Percentiles rank a stretch among this genome's conserved stretches.
phyloP scores from a whole-genome alignment of 2,329 filamentous ascomycete genomes.

The Stachybotrys elegans region DNA sequence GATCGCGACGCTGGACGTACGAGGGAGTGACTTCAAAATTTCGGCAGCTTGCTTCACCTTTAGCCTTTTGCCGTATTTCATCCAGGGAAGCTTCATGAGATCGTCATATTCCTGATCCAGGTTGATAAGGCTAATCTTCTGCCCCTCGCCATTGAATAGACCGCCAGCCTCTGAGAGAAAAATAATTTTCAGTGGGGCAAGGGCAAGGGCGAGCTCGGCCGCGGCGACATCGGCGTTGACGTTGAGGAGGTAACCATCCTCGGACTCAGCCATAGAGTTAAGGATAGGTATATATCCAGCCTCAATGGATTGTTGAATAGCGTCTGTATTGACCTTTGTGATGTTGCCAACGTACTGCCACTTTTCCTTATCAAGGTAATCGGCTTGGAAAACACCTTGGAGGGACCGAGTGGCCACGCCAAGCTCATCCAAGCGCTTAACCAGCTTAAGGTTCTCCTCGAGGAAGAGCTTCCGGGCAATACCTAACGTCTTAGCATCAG shows the following conservation, averaged over 20 bases:
- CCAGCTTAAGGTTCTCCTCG: constrained; percentile 90
- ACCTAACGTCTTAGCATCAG: constrained; percentile 89
- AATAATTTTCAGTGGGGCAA: constrained; percentile 94
- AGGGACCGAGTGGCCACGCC: constrained; percentile 86
- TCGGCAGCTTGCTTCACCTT: constrained; percentile 99
- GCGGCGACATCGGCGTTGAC: constrained; percentile 98
- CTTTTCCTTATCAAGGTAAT: constrained; percentile 94
- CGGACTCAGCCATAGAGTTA: constrained; percentile 92
- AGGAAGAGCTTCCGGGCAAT: constrained; percentile 90
- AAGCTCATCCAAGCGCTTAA: constrained; percentile 83
- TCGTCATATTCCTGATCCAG: constrained; percentile 93
- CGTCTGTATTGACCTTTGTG: constrained; percentile 81
- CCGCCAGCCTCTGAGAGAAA: constrained; percentile 98
- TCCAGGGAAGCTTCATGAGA: constrained; percentile 92
- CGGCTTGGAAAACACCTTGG: constrained; percentile 85
- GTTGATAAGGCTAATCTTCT: constrained; percentile 97
- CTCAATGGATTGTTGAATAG: constrained; percentile 87
- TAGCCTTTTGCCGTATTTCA: constrained; percentile 85
- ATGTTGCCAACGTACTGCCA: constrained; percentile 96
- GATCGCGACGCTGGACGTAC: constrained; percentile 91
- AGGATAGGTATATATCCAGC: constrained; percentile 89
- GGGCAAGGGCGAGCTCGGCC: constrained; percentile 79
- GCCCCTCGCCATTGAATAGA: constrained; percentile 84
- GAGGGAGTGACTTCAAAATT: constrained; percentile 79
- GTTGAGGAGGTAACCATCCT: constrained; percentile 88